Percentiles rank a stretch among this genome's conserved stretches.
These are phyloP conservation scores for Danielia reshetovae DNA, from an alignment of 805 yeast genomes.

Conservation along the genomic window DNA sequence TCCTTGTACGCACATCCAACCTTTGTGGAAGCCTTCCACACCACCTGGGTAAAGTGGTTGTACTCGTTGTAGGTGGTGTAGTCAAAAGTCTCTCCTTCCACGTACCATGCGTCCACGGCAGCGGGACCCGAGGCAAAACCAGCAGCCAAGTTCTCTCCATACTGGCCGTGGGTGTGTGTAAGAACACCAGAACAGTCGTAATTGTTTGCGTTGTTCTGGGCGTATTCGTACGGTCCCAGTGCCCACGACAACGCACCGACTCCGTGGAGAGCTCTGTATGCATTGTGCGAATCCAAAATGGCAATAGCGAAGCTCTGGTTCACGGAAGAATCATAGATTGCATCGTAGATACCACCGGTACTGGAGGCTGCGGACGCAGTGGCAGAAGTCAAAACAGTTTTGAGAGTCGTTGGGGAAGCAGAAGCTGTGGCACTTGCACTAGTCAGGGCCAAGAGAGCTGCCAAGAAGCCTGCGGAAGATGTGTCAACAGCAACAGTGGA, in stretches of 20 bases:
- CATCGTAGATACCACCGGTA: slow-evolving; percentile 14
- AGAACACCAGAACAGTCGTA: slow-evolving; percentile 36
- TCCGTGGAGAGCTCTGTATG: slow-evolving; percentile 28
- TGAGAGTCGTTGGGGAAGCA: no score
- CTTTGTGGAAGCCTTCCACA: slow-evolving; percentile 27
- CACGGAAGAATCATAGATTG: slow-evolving; percentile 17
- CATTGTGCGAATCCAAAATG: slow-evolving; percentile 32
- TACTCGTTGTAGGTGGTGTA: slow-evolving; percentile 23
- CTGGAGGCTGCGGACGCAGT: neutral
- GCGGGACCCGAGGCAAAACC: slow-evolving; percentile 27
- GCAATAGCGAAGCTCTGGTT: slow-evolving; percentile 26
- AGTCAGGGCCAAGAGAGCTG: neutral
- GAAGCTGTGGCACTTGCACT: no score
- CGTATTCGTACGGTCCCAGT: slow-evolving; percentile 28
- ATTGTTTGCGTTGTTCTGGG: slow-evolving; percentile 30
- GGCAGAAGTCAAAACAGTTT: neutral
- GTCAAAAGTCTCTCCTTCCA: slow-evolving; percentile 29
- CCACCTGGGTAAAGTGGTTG: slow-evolving; percentile 30
- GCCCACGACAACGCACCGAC: slow-evolving; percentile 31
- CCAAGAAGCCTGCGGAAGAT: neutral
- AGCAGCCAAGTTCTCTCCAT: slow-evolving; percentile 41
- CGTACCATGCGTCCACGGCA: slow-evolving; percentile 40
- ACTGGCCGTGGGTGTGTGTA: slow-evolving; percentile 35
- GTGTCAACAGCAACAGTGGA: neutral
- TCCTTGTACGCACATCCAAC: slow-evolving; percentile 32